phyloP scores from a whole-genome alignment of 140 eudicot species.

The Oenanthe javanica region DNA sequence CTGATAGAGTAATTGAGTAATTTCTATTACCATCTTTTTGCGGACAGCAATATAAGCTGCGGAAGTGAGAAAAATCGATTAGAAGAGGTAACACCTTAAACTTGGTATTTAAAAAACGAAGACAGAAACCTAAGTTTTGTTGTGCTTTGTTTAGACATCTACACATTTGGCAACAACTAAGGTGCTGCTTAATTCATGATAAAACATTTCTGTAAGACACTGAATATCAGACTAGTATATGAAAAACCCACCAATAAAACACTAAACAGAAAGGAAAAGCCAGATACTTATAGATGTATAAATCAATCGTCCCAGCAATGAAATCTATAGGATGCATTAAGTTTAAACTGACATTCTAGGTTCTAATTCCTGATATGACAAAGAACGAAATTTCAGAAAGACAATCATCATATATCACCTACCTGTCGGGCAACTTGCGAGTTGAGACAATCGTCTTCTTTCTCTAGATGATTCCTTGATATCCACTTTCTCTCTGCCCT shows the following conservation, averaged over 20 bases:
- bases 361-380: background rate
- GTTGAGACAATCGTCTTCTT: constrained; percentile 34
- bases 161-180: background rate
- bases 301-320: background rate
- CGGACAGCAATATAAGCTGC: constrained; percentile 36
- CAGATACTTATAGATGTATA: background rate
- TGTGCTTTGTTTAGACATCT: background rate
- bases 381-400: background rate
- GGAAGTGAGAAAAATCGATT: background rate
- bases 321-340: background rate
- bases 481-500: constrained; percentile 17
- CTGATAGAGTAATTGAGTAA: background rate
- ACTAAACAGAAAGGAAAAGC: background rate
- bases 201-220: background rate
- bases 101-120: background rate
- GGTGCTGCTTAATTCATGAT: too few relatives aligned
- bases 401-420: constrained; percentile 15
- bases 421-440: constrained; percentile 64
- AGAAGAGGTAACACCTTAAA: background rate
- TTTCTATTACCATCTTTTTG: constrained; percentile 16
- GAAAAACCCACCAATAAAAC: background rate
- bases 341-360: background rate
- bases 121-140: background rate
- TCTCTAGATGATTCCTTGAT: constrained; percentile 29
- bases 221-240: too few relatives aligned